Evolutionary conservation across 1,284 basidiomycete species (phyloP), one percentile per base, ranked within the genome.

Genomic region (Agroathelia rolfsii): DNA sequence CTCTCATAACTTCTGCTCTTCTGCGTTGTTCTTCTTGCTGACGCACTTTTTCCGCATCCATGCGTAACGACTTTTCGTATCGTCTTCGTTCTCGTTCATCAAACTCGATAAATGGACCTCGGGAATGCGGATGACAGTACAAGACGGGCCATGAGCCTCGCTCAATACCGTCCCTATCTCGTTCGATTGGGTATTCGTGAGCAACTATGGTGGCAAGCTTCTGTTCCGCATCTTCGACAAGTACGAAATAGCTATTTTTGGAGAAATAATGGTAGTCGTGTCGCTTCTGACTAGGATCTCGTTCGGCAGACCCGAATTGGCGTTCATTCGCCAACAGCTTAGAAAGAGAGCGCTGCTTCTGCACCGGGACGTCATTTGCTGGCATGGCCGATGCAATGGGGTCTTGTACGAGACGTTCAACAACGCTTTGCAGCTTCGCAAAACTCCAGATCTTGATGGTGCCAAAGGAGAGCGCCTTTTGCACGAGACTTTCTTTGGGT

Each of bases 361-460:
- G 37, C 28, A 45, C 35, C 27, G 46, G 28, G 41, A 20, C 24
- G 34, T 34, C 8, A 36, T 32, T 23, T 38, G 42, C 34, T 29
- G 55, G 31, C 29, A 49, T 38, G 35, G 50, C 41, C 39, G 53
- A 49, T 30, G 50, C 43, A 21, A 46, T 45, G 2, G 37, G 36
- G 40, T 42, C 22, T 42, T 46, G 33, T 47, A 50, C 32, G 43
- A 36, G 36, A 30, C 81, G 74, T 30, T 71, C 62, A 25, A 79
- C 49, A 25, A 83, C 83, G 48, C 69, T 92, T 51, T 86, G 63
- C 6, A 84, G 64, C 51, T 85, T 85, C 12, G 72, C 58, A 4
- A 79, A 62, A 24, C 61, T 76, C 93, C 95, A 98, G 18, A 97
- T 76, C 58, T 96, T 97, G 56, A 90, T 84, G n/a, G n/a, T n/a